Evolutionary conservation across 2,329 filamentous ascomycete genomes (phyloP).

Genomic region (Orbilia brochopaga): DNA sequence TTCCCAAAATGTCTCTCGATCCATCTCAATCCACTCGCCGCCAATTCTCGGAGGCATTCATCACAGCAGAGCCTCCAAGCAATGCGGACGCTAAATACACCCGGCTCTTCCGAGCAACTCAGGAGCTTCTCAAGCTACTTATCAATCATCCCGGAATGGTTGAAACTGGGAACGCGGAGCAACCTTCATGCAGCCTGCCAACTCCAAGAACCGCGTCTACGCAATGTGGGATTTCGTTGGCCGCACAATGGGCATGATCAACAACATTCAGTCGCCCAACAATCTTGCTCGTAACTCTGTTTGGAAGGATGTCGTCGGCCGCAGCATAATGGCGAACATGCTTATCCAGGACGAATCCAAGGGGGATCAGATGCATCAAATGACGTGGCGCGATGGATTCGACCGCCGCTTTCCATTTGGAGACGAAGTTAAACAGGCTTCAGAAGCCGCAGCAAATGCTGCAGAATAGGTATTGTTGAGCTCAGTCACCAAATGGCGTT

Average conservation of each 20-base stretch:
- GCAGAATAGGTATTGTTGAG: too few species aligned
- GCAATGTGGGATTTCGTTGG: slow-evolving; percentile 32
- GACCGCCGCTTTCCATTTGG: slow-evolving; percentile 15
- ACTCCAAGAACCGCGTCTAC: slow-evolving; percentile 28
- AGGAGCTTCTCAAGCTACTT: slow-evolving; percentile 19
- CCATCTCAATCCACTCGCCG: slow-evolving; percentile 7
- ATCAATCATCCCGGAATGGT: slow-evolving; percentile 22
- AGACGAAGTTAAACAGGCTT: slow-evolving; percentile 15
- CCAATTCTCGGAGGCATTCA: slow-evolving; percentile 13
- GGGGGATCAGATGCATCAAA: slow-evolving; percentile 20
- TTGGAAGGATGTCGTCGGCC: slow-evolving; percentile 6
- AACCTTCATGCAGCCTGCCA: slow-evolving; percentile 28
- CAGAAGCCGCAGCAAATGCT: slow-evolving; percentile 5
- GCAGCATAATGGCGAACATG: slow-evolving; percentile 10
- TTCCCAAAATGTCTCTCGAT: slow-evolving; percentile 18
- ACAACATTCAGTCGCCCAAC: not conserved
- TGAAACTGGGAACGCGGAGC: slow-evolving; percentile 24
- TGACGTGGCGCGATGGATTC: slow-evolving; percentile 17
- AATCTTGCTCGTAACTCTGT: not conserved
- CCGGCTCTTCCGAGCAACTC: slow-evolving; percentile 13
- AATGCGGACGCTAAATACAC: slow-evolving; percentile 13
- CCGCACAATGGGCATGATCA: slow-evolving; percentile 20
- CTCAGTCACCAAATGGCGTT: too few species aligned
- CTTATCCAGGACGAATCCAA: slow-evolving; percentile 14
- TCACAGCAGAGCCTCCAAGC: not conserved